Conservation (phyloP, 1,284 basidiomycete species). For the Austropuccinia psidii region DNA sequence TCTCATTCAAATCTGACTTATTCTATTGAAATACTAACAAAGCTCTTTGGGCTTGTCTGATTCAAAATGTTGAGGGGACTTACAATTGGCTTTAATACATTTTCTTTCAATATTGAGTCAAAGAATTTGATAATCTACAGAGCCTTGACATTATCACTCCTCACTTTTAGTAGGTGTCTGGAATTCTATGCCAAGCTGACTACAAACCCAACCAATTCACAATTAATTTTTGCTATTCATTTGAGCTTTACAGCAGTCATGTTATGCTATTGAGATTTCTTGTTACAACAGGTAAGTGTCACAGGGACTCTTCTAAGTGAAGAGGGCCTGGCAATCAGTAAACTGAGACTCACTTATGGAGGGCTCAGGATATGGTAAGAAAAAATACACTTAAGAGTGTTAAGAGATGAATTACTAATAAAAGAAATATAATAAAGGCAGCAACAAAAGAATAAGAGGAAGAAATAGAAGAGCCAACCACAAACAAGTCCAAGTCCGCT, state of each 20-base stretch:
- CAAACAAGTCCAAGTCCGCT: no score
- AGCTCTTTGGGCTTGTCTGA: no score
- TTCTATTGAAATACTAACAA: not conserved
- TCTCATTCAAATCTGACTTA: not conserved
- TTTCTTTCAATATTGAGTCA: constrained; percentile 11
- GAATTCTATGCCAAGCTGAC: not conserved
- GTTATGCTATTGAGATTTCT: constrained; percentile 6
- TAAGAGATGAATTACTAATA: no score
- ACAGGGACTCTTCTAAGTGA: no score
- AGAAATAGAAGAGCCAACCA: no score
- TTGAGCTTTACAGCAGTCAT: not conserved
- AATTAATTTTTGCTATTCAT: not conserved
- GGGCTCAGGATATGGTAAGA: no score
- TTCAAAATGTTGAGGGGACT: not conserved
- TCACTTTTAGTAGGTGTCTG: constrained; percentile 9
- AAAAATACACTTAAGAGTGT: no score
- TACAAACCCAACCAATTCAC: not conserved
- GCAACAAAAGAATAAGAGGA: no score
- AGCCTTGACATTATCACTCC: not conserved
- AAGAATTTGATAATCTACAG: constrained; percentile 9
- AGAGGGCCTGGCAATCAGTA: no score
- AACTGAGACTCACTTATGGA: no score
- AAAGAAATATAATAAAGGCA: no score
- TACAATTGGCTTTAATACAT: constrained; percentile 20
- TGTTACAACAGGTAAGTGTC: constrained; percentile 15